Conservation (phyloP, 225 moss, liverwort and hornwort genomes). For the Sphagnum contortum region DNA sequence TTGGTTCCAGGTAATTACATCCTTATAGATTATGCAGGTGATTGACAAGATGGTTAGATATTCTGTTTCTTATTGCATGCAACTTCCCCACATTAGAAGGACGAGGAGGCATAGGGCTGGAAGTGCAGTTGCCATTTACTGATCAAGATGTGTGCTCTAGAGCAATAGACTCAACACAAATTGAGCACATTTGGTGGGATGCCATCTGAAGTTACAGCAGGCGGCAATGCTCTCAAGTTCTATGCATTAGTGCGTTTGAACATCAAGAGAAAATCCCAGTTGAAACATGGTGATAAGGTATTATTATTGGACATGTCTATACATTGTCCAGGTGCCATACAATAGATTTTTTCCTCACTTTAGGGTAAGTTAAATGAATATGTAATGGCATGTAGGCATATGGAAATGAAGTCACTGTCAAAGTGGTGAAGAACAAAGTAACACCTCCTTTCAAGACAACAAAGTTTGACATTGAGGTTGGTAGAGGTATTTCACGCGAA, state of each 20-base stretch:
- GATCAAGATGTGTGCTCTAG: constrained; percentile 2
- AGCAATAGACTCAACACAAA: constrained; percentile 33
- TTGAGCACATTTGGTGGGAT: constrained; percentile 38
- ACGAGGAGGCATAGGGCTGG: constrained; percentile 5
- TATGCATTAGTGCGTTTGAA: constrained; percentile 58
- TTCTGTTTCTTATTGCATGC: neutral
- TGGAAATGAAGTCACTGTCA: constrained; percentile 49
- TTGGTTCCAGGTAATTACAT: constrained; percentile 49
- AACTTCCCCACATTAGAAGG: neutral
- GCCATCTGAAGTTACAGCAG: constrained; percentile 45
- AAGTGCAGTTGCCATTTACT: constrained; percentile 1
- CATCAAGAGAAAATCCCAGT: constrained; percentile 37
- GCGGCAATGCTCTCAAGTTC: constrained; percentile 63
- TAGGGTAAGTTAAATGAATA: neutral
- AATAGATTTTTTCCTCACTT: neutral
- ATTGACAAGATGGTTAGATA: neutral
- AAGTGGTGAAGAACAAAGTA: constrained; percentile 79
- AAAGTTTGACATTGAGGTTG: constrained; percentile 57
- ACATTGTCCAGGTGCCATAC: neutral
- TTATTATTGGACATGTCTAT: neutral
- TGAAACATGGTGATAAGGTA: constrained; percentile 56
- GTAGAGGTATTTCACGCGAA: constrained; percentile 45
- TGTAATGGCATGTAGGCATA: constrained; percentile 27
- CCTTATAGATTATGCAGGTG: neutral
- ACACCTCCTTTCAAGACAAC: constrained; percentile 63